Conservation (phyloP, 2,329 filamentous ascomycete genomes). For the Paraphaeosphaeria minitans region DNA sequence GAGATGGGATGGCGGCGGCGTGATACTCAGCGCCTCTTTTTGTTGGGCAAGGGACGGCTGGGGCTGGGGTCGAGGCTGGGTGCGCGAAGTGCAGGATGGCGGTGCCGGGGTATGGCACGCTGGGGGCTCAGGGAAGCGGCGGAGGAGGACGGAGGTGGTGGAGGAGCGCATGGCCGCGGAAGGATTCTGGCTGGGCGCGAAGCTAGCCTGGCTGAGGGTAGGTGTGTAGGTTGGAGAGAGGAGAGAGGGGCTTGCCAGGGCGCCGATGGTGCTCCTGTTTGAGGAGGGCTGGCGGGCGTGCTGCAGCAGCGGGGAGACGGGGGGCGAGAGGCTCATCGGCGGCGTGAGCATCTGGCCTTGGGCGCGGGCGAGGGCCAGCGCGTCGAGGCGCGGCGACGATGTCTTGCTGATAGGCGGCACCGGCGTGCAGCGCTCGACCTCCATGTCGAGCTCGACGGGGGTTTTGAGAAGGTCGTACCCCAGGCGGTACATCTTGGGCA, state of each 20-base stretch:
- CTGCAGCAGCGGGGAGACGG: neutral
- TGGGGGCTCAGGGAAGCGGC: neutral
- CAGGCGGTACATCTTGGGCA: constrained; percentile 17
- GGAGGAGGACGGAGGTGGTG: neutral
- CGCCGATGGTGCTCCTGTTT: neutral
- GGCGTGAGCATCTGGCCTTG: constrained; percentile 7
- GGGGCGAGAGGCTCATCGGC: neutral
- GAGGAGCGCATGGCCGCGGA: constrained; percentile 1
- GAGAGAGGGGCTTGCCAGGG: neutral
- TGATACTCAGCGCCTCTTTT: constrained; percentile 4
- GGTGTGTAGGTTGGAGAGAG: neutral
- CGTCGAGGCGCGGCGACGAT: neutral
- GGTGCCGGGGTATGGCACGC: neutral
- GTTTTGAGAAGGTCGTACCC: constrained; percentile 5
- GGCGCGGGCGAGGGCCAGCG: neutral
- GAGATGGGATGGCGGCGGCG: neutral
- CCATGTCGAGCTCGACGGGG: constrained; percentile 11
- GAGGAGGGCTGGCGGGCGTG: neutral
- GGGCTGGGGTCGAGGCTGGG: constrained; percentile 1
- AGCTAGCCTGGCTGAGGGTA: neutral
- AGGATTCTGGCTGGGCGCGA: neutral
- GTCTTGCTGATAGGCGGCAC: neutral
- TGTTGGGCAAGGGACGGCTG: constrained; percentile 1
- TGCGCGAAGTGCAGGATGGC: neutral
- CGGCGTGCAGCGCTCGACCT: constrained; percentile 6